Percentiles rank a stretch among this genome's conserved stretches.
Evolutionary conservation across 2,329 filamentous ascomycete species (phyloP).

Genomic region (Annulohypoxylon truncatum): DNA sequence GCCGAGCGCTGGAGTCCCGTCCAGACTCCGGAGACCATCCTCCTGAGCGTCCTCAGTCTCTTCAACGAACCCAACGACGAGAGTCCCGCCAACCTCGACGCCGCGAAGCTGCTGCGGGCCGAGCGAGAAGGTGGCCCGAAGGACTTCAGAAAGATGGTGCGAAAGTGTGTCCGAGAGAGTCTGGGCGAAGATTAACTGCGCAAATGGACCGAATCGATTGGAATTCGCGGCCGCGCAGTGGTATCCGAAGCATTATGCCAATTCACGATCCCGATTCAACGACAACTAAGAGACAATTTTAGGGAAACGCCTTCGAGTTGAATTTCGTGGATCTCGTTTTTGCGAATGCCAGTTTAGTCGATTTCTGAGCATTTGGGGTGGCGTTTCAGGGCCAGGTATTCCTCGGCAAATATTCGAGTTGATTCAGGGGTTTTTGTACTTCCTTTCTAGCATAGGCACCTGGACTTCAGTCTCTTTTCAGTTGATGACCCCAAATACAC

Average conservation of each 20-base stretch:
- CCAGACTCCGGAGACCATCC: slow-evolving; percentile 93
- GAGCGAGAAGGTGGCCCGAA: slow-evolving; percentile 70
- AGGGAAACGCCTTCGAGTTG: not conserved
- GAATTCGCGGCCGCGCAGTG: not conserved
- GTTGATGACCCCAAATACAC: slow-evolving; percentile 68
- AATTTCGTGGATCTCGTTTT: not conserved
- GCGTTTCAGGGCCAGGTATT: slow-evolving; percentile 9
- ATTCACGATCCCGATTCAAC: not conserved
- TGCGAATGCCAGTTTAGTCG: slow-evolving; percentile 11
- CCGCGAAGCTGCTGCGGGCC: slow-evolving; percentile 87
- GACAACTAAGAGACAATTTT: not conserved
- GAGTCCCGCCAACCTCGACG: slow-evolving; percentile 94
- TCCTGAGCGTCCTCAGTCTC: slow-evolving; percentile 92
- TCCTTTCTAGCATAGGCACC: slow-evolving; percentile 1
- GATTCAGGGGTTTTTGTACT: slow-evolving; percentile 22
- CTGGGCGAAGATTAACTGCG: slow-evolving; percentile 73
- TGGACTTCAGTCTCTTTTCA: slow-evolving; percentile 15
- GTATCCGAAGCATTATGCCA: not conserved
- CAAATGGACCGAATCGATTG: not conserved
- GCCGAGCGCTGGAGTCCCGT: slow-evolving; percentile 94
- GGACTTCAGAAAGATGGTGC: slow-evolving; percentile 83
- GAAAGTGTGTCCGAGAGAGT: slow-evolving; percentile 84
- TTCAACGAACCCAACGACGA: slow-evolving; percentile 94
- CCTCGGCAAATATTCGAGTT: slow-evolving; percentile 3
- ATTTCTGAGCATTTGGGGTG: slow-evolving; percentile 12